A percentile compares a stretch with the other conserved stretches of the same genome.
These are phyloP conservation scores for Ambrosia artemisiifolia DNA, from an alignment of 129 eudicot genomes.

Conservation along the genomic window DNA sequence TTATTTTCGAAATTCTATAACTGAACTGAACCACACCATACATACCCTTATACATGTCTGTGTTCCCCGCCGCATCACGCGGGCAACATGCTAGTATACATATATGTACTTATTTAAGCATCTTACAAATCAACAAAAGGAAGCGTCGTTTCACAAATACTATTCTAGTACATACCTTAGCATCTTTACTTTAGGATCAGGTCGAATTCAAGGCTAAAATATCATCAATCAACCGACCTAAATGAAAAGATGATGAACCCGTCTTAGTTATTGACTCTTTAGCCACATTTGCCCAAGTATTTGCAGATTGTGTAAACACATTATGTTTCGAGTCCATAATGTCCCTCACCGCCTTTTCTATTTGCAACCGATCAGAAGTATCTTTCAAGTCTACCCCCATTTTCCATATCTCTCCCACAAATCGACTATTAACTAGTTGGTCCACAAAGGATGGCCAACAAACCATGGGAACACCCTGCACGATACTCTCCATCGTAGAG, in stretches of 20 bases:
- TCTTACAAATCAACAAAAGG: background rate
- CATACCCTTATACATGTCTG: no score
- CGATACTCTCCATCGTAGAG: conserved; percentile 59
- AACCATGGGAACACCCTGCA: conserved; percentile 57
- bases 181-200: background rate
- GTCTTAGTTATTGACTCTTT: conserved; percentile 28
- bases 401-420: conserved; percentile 54
- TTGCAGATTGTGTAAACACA: conserved; percentile 8
- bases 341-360: conserved; percentile 40
- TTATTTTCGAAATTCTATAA: no score
- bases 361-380: conserved; percentile 37
- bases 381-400: conserved; percentile 56
- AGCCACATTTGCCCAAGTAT: conserved; percentile 26
- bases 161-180: background rate
- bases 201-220: conserved; percentile 35
- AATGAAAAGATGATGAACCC: conserved; percentile 44
- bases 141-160: background rate
- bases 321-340: conserved; percentile 37
- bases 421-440: conserved; percentile 61
- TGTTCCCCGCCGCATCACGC: no score
- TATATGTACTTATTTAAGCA: background rate
- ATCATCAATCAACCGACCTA: conserved; percentile 47
- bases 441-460: conserved; percentile 55
- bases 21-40: no score
- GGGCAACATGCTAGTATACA: no score